A percentile compares a stretch with the other conserved stretches of the same genome.
Evolutionary conservation across 768 basidiomycete species (phyloP).

Genomic region (Boletales sp.): DNA sequence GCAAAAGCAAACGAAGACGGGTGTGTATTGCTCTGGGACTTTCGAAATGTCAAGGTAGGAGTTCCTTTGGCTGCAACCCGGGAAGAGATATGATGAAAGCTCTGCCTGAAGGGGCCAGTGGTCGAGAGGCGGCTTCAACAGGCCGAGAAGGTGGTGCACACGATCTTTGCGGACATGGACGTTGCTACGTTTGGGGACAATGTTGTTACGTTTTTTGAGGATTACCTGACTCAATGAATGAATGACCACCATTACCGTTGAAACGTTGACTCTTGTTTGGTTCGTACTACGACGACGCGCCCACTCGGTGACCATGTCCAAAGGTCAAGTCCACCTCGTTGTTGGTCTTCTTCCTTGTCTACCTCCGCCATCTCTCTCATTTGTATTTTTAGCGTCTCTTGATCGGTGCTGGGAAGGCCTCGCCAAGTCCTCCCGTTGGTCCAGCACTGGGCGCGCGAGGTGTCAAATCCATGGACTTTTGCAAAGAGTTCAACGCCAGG

Average conservation of each 20-base stretch:
- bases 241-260: not conserved
- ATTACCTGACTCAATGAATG: conserved; percentile 23
- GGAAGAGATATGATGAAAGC: conserved; percentile 17
- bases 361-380: conserved; percentile 8
- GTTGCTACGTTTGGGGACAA: conserved; percentile 40
- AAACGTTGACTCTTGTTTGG: conserved; percentile 24
- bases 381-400: conserved; percentile 62
- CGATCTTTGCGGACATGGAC: conserved; percentile 36
- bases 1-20: conserved; percentile 46
- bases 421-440: conserved; percentile 94
- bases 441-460: conserved; percentile 97
- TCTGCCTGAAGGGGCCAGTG: conserved; percentile 33
- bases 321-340: conserved; percentile 70
- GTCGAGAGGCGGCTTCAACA: conserved; percentile 31
- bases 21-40: conserved; percentile 46
- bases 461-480: conserved; percentile 99
- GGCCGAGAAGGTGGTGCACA: conserved; percentile 37
- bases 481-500: conserved; percentile 99
- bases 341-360: conserved; percentile 42
- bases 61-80: conserved; percentile 6
- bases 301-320: conserved; percentile 50
- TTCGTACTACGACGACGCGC: conserved; percentile 1
- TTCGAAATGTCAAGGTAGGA: conserved; percentile 44
- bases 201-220: conserved; percentile 37
- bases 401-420: conserved; percentile 90